Conservation (phyloP, 1,284 basidiomycete genomes). For the Leccinum subrobustum region DNA sequence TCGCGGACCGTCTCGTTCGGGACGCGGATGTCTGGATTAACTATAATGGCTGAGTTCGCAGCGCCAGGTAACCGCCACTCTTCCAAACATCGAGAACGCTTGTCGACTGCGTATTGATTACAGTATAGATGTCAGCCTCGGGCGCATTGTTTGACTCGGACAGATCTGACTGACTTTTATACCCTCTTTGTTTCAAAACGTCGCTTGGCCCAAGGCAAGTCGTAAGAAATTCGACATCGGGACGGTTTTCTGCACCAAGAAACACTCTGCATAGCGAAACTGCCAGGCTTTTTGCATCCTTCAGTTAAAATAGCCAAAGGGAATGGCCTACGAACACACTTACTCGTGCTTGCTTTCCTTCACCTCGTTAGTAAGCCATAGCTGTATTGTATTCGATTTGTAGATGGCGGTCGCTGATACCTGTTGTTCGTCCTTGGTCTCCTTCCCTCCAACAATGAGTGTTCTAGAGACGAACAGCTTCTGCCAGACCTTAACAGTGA, state of each 20-base stretch:
- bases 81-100: background rate
- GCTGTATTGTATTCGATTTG: background rate
- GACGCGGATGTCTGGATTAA: no score
- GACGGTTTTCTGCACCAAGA: constrained; percentile 69
- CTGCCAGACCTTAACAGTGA: background rate
- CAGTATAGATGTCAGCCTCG: background rate
- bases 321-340: background rate
- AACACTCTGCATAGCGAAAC: constrained; percentile 72
- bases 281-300: constrained; percentile 41
- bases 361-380: constrained; percentile 22
- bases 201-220: constrained; percentile 76
- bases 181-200: constrained; percentile 73
- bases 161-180: constrained; percentile 2
- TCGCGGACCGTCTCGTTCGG: background rate
- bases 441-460: background rate
- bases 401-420: constrained; percentile 1
- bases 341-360: constrained; percentile 80
- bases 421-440: background rate
- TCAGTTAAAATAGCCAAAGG: background rate
- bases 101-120: background rate
- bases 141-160: background rate
- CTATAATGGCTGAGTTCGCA: background rate
- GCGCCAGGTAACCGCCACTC: background rate
- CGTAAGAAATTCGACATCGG: constrained; percentile 83
- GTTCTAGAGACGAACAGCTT: constrained; percentile 2